A percentile compares a stretch with the other conserved stretches of the same genome.
Evolutionary conservation across 768 basidiomycete genomes (phyloP).

Genomic region (Termitomyces heimii): DNA sequence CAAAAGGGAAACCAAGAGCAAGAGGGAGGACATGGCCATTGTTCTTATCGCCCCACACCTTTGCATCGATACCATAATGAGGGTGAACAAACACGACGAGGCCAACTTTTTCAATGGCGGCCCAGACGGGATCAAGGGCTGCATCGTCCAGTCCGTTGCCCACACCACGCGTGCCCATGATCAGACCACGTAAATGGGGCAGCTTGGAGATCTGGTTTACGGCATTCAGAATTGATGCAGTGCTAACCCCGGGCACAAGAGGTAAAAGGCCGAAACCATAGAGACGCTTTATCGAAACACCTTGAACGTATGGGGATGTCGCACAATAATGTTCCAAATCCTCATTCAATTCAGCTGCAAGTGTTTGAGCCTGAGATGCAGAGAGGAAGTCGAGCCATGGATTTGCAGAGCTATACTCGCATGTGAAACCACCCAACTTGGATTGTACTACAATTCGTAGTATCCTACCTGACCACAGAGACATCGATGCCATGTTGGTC

Average conservation of each 20-base stretch:
- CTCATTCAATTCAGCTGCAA: slow-evolving; percentile 68
- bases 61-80: slow-evolving; percentile 76
- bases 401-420: slow-evolving; percentile 62
- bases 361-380: slow-evolving; percentile 53
- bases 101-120: slow-evolving; percentile 60
- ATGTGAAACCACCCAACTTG: background rate
- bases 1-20: slow-evolving; percentile 85
- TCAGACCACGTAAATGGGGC: slow-evolving; percentile 66
- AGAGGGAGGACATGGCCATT: slow-evolving; percentile 89
- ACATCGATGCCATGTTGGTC: slow-evolving; percentile 74
- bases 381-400: slow-evolving; percentile 90
- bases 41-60: slow-evolving; percentile 66
- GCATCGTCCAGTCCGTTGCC: slow-evolving; percentile 81
- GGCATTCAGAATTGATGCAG: slow-evolving; percentile 50
- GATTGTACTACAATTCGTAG: background rate
- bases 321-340: slow-evolving; percentile 80
- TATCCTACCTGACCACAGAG: slow-evolving; percentile 64
- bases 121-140: slow-evolving; percentile 75
- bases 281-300: slow-evolving; percentile 48
- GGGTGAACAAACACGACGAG: slow-evolving; percentile 83
- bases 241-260: slow-evolving; percentile 61
- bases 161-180: slow-evolving; percentile 76
- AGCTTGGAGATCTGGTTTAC: slow-evolving; percentile 61
- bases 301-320: slow-evolving; percentile 41
- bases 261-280: slow-evolving; percentile 86